phyloP scores from a whole-genome alignment of 176 grass and related monocot species.

The Aegilops umbellulata region DNA sequence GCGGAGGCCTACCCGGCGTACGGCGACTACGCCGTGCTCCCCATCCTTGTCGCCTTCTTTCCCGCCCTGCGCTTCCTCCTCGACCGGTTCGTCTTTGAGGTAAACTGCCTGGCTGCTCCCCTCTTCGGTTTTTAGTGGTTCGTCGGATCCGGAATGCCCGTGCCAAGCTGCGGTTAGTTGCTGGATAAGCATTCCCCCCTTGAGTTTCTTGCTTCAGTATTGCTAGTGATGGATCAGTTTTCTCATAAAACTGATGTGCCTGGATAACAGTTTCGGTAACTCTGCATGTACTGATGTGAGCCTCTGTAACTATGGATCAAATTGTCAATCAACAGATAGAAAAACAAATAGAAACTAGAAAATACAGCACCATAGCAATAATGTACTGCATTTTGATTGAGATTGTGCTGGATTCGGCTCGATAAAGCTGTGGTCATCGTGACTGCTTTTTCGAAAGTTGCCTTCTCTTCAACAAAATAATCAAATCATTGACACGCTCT shows the following conservation, averaged over 20 bases:
- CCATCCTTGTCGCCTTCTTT: constrained; percentile 85
- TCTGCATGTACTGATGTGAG: not conserved
- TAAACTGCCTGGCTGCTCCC: constrained; percentile 29
- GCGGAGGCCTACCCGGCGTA: constrained; percentile 64
- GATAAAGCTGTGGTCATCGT: not conserved
- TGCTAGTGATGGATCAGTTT: not conserved
- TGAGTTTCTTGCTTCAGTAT: not conserved
- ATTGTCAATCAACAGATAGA: not conserved
- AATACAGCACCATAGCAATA: not conserved
- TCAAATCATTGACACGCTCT: not conserved
- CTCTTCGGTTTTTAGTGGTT: not conserved
- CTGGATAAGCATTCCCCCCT: not conserved
- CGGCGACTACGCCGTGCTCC: constrained; percentile 70
- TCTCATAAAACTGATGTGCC: not conserved
- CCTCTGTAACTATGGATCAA: not conserved
- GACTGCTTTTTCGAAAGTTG: not conserved
- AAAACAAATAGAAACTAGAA: not conserved
- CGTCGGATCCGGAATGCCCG: constrained; percentile 4
- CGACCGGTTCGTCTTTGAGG: constrained; percentile 84
- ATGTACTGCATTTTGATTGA: constrained; percentile 1
- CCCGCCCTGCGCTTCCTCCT: constrained; percentile 78
- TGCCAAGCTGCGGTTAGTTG: not conserved
- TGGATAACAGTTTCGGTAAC: not conserved
- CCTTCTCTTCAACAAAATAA: not conserved
- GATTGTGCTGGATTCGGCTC: not conserved